Base-by-base conservation (phyloP, 2,329 filamentous ascomycete genomes). In the Cladosporium sp. region DNA sequence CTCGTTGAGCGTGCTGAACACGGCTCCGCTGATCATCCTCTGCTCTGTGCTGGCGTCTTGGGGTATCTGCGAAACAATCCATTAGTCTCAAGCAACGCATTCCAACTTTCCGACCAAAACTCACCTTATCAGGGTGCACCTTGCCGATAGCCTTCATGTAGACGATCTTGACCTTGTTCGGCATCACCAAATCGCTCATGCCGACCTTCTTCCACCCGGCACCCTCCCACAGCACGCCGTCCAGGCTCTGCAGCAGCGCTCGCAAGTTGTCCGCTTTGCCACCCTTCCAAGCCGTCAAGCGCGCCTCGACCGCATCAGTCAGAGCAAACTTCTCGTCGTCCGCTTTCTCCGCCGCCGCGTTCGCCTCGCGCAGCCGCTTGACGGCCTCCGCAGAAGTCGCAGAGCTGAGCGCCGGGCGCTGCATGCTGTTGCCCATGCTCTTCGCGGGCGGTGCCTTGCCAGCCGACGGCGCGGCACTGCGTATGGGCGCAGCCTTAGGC, bases 101-200 rank as follows among this genome's bases (percentile, higher is more conserved):
- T 46, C 10, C 28, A 16, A 10, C 3, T 9, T 1, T 8, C 3
- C 18, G 18, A 34, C 40, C 11, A n/a, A 6, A 54, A 55, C 82
- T 72, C 77, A 96, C 93, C 86, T 98, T 98, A 70, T 98, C 93
- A 56, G 93, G 93, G 78, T 98, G 93, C 61, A 93, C 93, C 78
- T 96, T 97, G 9, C 86, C 89, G 78, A 98, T 97, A 5, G 92
- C 93, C 80, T 95, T 96, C 93, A 98, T 97, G 68, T 98, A 98
- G 55, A 87, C 78, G 59, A 98, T 86, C 81, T 98, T 98, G 69
- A 97, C 93, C 77, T 92, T 95, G 61, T 88, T 90, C 33, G 90
- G 84, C 79, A 95, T 81, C 49, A 98, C 86, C 61, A 98, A 71
- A 73, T 98, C 93, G 59, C 91, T 86, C 82, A 98, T 83, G 32